Conservation (phyloP, 257 asterid species). For the Gentiana straminea region DNA sequence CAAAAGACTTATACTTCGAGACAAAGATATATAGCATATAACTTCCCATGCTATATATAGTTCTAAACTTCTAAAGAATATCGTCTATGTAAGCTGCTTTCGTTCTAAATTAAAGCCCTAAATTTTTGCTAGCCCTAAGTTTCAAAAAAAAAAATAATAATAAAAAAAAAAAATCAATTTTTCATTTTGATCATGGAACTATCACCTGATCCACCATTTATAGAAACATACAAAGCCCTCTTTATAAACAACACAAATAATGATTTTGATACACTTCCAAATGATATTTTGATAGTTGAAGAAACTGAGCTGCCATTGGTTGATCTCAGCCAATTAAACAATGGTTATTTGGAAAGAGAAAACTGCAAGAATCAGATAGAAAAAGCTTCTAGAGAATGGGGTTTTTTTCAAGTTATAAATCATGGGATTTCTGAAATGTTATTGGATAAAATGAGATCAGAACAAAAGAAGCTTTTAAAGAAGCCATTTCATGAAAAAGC, state of each 20-base stretch:
- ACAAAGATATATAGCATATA: no score
- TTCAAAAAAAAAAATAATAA: no score
- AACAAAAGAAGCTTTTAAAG: slow-evolving; percentile 48
- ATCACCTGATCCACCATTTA: slow-evolving; percentile 79
- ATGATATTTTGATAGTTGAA: slow-evolving; percentile 23
- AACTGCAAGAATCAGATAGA: slow-evolving; percentile 50
- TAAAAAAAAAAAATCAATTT: no score
- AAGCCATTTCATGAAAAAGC: slow-evolving; percentile 50
- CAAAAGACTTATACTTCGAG: no score
- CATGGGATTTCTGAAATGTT: slow-evolving; percentile 52
- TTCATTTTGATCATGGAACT: slow-evolving; percentile 31
- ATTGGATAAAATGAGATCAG: slow-evolving; percentile 43
- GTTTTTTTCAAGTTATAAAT: slow-evolving; percentile 75
- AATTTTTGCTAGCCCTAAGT: no score
- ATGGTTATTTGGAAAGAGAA: slow-evolving; percentile 31
- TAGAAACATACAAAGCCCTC: slow-evolving; percentile 36
- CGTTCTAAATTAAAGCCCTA: no score
- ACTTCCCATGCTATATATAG: no score
- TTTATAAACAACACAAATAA: background rate
- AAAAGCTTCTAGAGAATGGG: slow-evolving; percentile 71
- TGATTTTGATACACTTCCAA: no score
- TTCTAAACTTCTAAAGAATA: no score
- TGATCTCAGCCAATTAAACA: slow-evolving; percentile 36
- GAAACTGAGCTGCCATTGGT: slow-evolving; percentile 60
- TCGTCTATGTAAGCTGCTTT: no score